Conservation (phyloP, 495 filamentous ascomycete genomes). For the Penicillium mononematosum region DNA sequence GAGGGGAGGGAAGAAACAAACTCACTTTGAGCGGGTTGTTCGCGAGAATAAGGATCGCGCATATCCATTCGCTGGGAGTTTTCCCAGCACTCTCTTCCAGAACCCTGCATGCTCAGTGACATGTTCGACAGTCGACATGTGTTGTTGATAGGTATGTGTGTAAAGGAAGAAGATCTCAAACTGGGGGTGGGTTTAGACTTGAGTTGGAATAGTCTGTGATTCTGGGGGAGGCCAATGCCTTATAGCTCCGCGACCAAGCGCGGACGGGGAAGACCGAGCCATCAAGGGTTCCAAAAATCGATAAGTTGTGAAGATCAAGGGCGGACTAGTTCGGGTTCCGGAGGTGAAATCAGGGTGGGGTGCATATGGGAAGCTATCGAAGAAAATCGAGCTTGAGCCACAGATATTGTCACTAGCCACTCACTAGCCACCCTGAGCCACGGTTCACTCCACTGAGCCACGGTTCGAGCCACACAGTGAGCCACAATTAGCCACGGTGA, state of each 20-base stretch:
- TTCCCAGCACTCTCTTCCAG: conserved; percentile 41
- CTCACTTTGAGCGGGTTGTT: conserved; percentile 38
- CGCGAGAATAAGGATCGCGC: conserved; percentile 32
- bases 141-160: conserved; percentile 2
- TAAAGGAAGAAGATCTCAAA: background rate
- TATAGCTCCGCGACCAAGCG: conserved; percentile 18
- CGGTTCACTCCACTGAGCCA: too few species aligned
- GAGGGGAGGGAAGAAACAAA: background rate
- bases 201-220: conserved; percentile 4
- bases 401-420: conserved; percentile 22
- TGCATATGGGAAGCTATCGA: conserved; percentile 27
- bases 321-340: conserved; percentile 33
- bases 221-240: conserved; percentile 18
- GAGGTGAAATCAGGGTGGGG: conserved; percentile 9
- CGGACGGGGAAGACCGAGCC: conserved; percentile 26
- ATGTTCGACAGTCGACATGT: conserved; percentile 36
- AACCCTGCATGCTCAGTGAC: conserved; percentile 38
- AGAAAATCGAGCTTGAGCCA: conserved; percentile 28
- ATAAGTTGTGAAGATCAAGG: conserved; percentile 35
- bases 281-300: conserved; percentile 19
- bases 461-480: background rate
- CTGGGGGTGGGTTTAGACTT: conserved; percentile 7
- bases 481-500: conserved; percentile 26
- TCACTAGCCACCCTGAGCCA: conserved; percentile 15
- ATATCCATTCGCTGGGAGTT: conserved; percentile 37